A percentile compares a stretch with the other conserved stretches of the same genome.
Evolutionary conservation across 768 basidiomycete genomes (phyloP).

Genomic region (Suillus brevipes): DNA sequence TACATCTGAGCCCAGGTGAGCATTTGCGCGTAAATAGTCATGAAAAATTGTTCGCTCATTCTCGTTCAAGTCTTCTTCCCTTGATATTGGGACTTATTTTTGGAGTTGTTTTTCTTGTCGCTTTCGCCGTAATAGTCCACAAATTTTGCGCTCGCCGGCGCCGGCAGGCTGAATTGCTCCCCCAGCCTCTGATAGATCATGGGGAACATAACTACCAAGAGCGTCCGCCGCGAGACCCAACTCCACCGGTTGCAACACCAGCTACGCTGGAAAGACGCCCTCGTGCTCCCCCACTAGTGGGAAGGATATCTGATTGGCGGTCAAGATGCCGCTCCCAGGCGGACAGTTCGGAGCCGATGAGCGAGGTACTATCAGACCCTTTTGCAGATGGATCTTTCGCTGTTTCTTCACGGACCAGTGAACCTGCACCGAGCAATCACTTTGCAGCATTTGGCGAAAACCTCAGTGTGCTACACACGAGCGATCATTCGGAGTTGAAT

Average conservation of each 20-base stretch:
- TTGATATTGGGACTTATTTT: conserved; percentile 17
- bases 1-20: conserved; percentile 13
- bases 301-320: not conserved
- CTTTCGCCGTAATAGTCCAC: conserved; percentile 11
- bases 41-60: conserved; percentile 5
- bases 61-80: conserved; percentile 10
- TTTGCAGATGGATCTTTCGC: conserved; percentile 16
- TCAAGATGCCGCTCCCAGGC: not conserved
- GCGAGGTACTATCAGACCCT: conserved; percentile 15
- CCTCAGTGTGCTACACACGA: conserved; percentile 7
- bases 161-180: not conserved
- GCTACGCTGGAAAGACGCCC: conserved; percentile 2
- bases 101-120: conserved; percentile 9
- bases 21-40: not conserved
- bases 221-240: conserved; percentile 5
- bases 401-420: conserved; percentile 17
- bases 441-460: conserved; percentile 4
- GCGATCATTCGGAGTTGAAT: conserved; percentile 23
- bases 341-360: conserved; percentile 16
- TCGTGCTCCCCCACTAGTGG: not conserved
- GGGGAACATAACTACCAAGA: not conserved
- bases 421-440: not conserved
- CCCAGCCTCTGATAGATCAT: not conserved
- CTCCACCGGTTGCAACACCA: not conserved
- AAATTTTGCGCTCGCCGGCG: conserved; percentile 7